Conservation (phyloP, 2,329 filamentous ascomycete species). For the Nigrospora osmanthi region DNA sequence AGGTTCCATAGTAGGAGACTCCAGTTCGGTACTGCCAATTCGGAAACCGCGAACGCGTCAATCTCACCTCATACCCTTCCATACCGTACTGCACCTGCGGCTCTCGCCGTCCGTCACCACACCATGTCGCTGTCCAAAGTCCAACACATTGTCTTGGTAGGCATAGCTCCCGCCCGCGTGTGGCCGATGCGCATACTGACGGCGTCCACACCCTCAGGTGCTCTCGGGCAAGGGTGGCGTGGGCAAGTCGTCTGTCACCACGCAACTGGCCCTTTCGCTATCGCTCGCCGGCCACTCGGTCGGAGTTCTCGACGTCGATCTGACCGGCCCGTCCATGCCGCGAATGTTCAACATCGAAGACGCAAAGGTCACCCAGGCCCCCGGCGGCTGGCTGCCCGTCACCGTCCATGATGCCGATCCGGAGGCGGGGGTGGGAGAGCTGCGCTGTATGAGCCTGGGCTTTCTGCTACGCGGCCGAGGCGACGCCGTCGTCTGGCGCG, state of each 20-base stretch:
- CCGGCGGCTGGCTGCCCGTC: slow-evolving; percentile 88
- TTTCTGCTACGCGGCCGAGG: slow-evolving; percentile 78
- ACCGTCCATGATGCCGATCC: slow-evolving; percentile 61
- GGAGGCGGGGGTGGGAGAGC: slow-evolving; percentile 46
- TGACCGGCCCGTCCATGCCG: slow-evolving; percentile 93
- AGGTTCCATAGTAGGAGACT: too few relatives aligned
- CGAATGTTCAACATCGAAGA: slow-evolving; percentile 87
- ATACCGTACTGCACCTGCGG: background rate
- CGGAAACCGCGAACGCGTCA: too few relatives aligned
- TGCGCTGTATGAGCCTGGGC: slow-evolving; percentile 85
- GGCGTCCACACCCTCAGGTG: slow-evolving; percentile 38
- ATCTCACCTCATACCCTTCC: background rate
- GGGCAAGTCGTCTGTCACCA: slow-evolving; percentile 96
- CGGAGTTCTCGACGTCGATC: slow-evolving; percentile 90
- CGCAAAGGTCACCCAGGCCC: slow-evolving; percentile 83
- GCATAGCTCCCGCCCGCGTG: slow-evolving; percentile 11
- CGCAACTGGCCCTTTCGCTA: slow-evolving; percentile 86
- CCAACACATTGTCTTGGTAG: slow-evolving; percentile 70
- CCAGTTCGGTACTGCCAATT: too few relatives aligned
- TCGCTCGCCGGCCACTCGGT: slow-evolving; percentile 80
- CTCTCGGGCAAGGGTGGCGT: slow-evolving; percentile 97
- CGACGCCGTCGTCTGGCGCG: slow-evolving; percentile 94
- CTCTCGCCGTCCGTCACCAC: background rate
- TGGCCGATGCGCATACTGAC: background rate
- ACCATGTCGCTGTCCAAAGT: slow-evolving; percentile 62